phyloP scores from a whole-genome alignment of 1,139 yeast genomes.

The Yamadazyma songkhlaensis region DNA sequence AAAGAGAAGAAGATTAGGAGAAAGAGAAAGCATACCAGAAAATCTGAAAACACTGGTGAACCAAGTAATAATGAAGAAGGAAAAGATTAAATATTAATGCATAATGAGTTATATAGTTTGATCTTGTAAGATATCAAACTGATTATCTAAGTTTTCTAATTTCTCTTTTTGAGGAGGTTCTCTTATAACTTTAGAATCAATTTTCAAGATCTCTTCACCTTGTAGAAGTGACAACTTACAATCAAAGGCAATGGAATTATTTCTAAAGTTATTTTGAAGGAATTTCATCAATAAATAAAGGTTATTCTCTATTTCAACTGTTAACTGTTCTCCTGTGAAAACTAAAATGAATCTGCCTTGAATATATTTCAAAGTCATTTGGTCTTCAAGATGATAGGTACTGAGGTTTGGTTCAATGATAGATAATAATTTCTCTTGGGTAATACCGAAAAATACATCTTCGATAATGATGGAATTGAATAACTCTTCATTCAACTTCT shows the following conservation, averaged over 20 bases:
- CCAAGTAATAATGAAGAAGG: conserved; percentile 1
- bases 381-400: conserved; percentile 20
- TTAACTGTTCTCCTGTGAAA: conserved; percentile 12
- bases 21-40: conserved; percentile 13
- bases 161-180: conserved; percentile 6
- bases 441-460: conserved; percentile 54
- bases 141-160: conserved; percentile 12
- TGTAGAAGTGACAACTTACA: conserved; percentile 46
- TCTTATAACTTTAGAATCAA: conserved; percentile 17
- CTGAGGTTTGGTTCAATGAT: conserved; percentile 17
- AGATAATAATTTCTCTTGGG: conserved; percentile 26
- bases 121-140: conserved; percentile 14
- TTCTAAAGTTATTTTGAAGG: conserved; percentile 30
- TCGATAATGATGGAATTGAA: conserved; percentile 56
- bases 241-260: conserved; percentile 46
- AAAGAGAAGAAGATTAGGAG: conserved; percentile 33
- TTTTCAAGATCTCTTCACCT: conserved; percentile 30
- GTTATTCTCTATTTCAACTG: conserved; percentile 29
- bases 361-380: conserved; percentile 2
- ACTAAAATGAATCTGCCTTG: conserved; percentile 1
- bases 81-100: conserved; percentile 3
- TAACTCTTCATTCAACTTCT: conserved; percentile 12
- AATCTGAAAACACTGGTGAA: conserved; percentile 7
- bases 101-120: conserved; percentile 7
- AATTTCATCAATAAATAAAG: conserved; percentile 30